phyloP scores from a whole-genome alignment of 352 stramenopile species.

The Thraustotheca clavata region DNA sequence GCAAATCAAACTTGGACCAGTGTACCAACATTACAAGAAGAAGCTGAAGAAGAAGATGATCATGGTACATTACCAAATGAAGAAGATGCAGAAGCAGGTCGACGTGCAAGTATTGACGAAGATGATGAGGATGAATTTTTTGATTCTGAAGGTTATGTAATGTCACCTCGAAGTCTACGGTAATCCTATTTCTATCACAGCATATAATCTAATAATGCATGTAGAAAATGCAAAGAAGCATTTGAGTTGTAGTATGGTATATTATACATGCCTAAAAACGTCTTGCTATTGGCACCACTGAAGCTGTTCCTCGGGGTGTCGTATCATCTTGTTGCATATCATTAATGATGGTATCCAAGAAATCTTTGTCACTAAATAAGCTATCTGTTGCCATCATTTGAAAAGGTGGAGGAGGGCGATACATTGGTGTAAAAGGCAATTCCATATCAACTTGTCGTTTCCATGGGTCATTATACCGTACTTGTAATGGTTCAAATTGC shows the following conservation, averaged over 20 bases:
- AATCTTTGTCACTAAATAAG: constrained; percentile 6
- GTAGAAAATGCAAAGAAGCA: constrained; percentile 7
- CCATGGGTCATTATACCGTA: background rate
- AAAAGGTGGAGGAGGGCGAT: background rate
- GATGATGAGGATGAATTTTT: constrained; percentile 22
- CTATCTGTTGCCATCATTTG: background rate
- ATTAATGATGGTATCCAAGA: constrained; percentile 16
- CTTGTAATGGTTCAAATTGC: background rate
- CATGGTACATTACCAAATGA: background rate
- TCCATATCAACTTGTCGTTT: background rate
- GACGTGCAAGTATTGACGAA: background rate
- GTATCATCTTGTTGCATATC: constrained; percentile 18
- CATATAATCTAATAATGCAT: background rate
- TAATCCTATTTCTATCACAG: background rate
- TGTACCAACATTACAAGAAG: background rate
- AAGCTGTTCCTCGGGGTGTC: background rate
- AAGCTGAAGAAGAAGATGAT: constrained; percentile 1
- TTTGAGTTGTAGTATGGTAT: background rate
- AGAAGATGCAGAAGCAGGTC: constrained; percentile 1
- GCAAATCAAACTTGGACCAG: background rate
- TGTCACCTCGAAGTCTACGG: constrained; percentile 12
- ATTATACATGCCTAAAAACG: background rate
- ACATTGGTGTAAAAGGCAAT: background rate
- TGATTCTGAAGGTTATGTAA: constrained; percentile 22
- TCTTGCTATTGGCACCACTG: background rate